Conservation (phyloP, 176 grass and related monocot genomes). For the Pontederia paniculata region DNA sequence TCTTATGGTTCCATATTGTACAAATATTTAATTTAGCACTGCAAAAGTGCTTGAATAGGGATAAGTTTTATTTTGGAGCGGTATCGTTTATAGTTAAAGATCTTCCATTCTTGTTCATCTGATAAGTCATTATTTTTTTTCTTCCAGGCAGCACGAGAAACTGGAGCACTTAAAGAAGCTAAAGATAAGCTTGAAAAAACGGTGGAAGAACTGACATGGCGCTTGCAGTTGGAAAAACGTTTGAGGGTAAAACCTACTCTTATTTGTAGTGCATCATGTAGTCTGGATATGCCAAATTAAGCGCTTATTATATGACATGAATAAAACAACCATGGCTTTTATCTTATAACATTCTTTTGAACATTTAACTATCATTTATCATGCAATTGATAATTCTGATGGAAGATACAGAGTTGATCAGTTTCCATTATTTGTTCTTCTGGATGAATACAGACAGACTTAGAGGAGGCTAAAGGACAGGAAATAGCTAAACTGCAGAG, state of each 20-base stretch:
- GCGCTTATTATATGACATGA: not conserved
- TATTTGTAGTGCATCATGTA: not conserved
- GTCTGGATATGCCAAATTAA: not conserved
- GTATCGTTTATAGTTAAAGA: too few relatives aligned
- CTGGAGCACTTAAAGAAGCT: slow-evolving; percentile 93
- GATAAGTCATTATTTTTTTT: slow-evolving; percentile 17
- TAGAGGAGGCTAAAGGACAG: slow-evolving; percentile 86
- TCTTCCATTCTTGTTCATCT: not conserved
- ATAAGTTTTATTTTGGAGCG: too few relatives aligned
- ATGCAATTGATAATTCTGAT: not conserved
- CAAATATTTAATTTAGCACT: too few relatives aligned
- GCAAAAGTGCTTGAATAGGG: too few relatives aligned
- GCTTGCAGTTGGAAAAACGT: slow-evolving; percentile 84
- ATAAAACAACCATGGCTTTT: not conserved
- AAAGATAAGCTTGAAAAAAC: slow-evolving; percentile 99
- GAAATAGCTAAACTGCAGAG: slow-evolving; percentile 68
- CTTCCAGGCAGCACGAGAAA: slow-evolving; percentile 92
- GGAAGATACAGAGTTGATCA: not conserved
- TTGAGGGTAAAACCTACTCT: slow-evolving; percentile 49
- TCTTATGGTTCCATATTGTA: too few relatives aligned
- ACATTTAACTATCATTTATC: too few relatives aligned
- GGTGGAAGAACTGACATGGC: slow-evolving; percentile 98
- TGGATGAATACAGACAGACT: slow-evolving; percentile 49
- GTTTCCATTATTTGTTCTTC: not conserved
- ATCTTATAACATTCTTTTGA: too few relatives aligned